Percentiles rank a stretch among this genome's conserved stretches.
phyloP scores from a whole-genome alignment of 2,329 filamentous ascomycete species.

The Aaosphaeria arxii region DNA sequence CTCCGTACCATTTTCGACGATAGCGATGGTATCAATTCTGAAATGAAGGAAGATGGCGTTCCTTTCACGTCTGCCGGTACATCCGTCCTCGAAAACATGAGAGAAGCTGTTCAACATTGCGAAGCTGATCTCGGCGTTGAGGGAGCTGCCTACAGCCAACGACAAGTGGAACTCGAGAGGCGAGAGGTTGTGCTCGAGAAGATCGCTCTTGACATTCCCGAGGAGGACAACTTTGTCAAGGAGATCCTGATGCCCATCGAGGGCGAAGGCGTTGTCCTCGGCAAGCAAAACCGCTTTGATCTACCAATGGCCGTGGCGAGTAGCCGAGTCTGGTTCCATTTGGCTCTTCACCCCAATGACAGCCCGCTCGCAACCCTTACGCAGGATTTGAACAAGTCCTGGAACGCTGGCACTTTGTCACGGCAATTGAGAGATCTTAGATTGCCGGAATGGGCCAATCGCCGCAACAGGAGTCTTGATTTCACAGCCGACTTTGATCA shows the following conservation, averaged over 20 bases:
- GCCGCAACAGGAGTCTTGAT: conserved; percentile 84
- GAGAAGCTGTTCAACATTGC: conserved; percentile 71
- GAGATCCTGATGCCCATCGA: conserved; percentile 76
- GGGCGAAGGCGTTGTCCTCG: conserved; percentile 76
- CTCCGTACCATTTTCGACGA: conserved; percentile 93
- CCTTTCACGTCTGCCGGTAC: conserved; percentile 70
- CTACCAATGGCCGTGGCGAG: conserved; percentile 71
- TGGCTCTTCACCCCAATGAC: conserved; percentile 88
- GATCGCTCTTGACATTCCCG: conserved; percentile 75
- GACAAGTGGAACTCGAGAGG: conserved; percentile 76
- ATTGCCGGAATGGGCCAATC: conserved; percentile 93
- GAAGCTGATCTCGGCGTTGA: conserved; percentile 76
- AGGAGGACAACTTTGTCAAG: conserved; percentile 79
- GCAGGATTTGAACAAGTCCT: conserved; percentile 72
- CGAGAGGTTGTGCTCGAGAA: conserved; percentile 83
- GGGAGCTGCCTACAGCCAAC: conserved; percentile 65
- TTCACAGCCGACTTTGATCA: conserved; percentile 96
- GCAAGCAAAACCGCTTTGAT: conserved; percentile 75
- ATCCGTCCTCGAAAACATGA: conserved; percentile 84
- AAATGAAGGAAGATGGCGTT: conserved; percentile 96
- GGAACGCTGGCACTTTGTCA: conserved; percentile 91
- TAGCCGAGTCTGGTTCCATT: conserved; percentile 92
- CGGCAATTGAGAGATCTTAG: conserved; percentile 91
- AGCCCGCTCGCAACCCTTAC: conserved; percentile 73
- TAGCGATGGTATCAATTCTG: conserved; percentile 83